A percentile compares a stretch with the other conserved stretches of the same genome.
Evolutionary conservation across 2,329 filamentous ascomycete species (phyloP).

Genomic region (Bipolaris bicolor): DNA sequence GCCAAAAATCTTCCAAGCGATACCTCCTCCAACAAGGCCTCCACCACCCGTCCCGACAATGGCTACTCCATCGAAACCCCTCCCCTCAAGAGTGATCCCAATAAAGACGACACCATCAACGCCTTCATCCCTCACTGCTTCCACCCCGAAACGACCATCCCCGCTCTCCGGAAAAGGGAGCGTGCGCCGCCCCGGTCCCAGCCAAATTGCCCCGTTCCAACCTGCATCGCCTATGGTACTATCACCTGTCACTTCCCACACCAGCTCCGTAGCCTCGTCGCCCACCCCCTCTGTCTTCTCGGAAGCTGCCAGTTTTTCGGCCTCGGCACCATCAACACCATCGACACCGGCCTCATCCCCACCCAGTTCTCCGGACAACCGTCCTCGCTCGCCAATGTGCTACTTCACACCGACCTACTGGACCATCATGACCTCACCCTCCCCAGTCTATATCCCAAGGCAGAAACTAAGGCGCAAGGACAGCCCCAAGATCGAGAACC

Average conservation of each 20-base stretch:
- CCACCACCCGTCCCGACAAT: neutral
- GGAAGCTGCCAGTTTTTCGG: conserved; percentile 18
- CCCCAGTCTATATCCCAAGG: conserved; percentile 18
- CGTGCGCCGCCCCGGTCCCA: conserved; percentile 8
- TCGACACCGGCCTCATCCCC: conserved; percentile 27
- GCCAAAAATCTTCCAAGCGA: neutral
- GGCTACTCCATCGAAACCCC: neutral
- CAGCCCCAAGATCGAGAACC: conserved; percentile 34
- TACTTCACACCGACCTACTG: conserved; percentile 16
- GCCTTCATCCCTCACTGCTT: neutral
- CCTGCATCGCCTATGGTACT: conserved; percentile 18
- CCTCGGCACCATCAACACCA: conserved; percentile 21
- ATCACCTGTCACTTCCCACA: conserved; percentile 16
- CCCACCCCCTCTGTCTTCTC: conserved; percentile 25
- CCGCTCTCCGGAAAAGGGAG: conserved; percentile 14
- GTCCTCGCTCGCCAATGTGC: conserved; percentile 17
- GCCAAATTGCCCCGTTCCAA: conserved; percentile 10
- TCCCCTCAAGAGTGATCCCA: neutral
- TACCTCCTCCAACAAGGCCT: neutral
- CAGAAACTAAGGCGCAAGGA: conserved; percentile 27
- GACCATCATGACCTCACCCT: conserved; percentile 14
- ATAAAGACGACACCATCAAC: neutral
- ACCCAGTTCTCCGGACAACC: conserved; percentile 21
- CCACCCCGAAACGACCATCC: conserved; percentile 10
- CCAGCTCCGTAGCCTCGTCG: conserved; percentile 16